phyloP scores from a whole-genome alignment of 352 stramenopile genomes.

The Pythium aquatile region DNA sequence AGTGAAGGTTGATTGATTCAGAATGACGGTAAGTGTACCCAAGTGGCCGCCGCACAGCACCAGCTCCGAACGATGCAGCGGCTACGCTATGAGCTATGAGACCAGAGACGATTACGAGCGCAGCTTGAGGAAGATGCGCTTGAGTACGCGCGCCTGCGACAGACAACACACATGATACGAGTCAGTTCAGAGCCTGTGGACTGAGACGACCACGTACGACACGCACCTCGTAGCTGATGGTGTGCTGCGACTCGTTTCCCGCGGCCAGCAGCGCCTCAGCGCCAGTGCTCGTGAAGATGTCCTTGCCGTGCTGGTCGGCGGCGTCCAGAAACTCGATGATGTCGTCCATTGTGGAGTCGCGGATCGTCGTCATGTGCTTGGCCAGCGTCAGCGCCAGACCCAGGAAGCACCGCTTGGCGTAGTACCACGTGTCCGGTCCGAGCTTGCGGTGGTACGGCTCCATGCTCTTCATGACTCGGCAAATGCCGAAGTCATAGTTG shows the following conservation, averaged over 20 bases:
- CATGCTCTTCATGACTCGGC: constrained; percentile 93
- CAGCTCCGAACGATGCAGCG: background rate
- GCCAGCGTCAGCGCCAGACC: constrained; percentile 91
- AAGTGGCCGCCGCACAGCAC: constrained; percentile 8
- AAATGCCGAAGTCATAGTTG: constrained; percentile 97
- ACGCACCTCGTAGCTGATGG: constrained; percentile 90
- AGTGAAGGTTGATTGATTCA: constrained; percentile 18
- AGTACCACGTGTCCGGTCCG: constrained; percentile 95
- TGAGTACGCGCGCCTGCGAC: constrained; percentile 84
- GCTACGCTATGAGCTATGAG: background rate
- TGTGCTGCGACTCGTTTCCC: constrained; percentile 61
- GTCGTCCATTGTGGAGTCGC: constrained; percentile 93
- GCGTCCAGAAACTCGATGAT: constrained; percentile 93
- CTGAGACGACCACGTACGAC: background rate
- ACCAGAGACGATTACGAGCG: constrained; percentile 33
- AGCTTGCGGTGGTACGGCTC: constrained; percentile 97
- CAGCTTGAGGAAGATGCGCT: constrained; percentile 93
- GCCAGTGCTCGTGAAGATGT: constrained; percentile 87
- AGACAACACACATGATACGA: background rate
- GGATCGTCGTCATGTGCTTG: constrained; percentile 95
- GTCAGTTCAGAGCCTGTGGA: background rate
- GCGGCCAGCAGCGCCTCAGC: constrained; percentile 29
- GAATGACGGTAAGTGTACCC: constrained; percentile 27
- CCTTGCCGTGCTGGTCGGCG: constrained; percentile 90
- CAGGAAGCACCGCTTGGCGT: constrained; percentile 95